Evolutionary conservation across 2,329 filamentous ascomycete genomes (phyloP).

Genomic region (Ambrosiella beaveri): DNA sequence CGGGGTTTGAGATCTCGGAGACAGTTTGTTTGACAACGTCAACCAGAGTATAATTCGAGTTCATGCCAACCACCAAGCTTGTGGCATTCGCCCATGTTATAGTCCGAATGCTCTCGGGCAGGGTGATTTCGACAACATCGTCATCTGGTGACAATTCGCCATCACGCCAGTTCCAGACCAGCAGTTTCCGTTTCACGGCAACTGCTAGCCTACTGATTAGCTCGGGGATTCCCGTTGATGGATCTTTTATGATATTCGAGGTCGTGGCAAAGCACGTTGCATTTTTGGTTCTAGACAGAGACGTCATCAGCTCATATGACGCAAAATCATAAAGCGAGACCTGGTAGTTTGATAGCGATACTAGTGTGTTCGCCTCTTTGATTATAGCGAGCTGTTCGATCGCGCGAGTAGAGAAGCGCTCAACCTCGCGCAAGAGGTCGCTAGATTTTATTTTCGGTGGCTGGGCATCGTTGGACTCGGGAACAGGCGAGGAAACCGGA

Average conservation of each 20-base stretch:
- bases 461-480: not conserved
- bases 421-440: constrained; percentile 76
- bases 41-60: constrained; percentile 76
- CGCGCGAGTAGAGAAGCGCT: constrained; percentile 79
- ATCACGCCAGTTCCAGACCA: constrained; percentile 93
- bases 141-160: constrained; percentile 60
- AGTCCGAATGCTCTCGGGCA: constrained; percentile 71
- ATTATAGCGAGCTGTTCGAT: constrained; percentile 91
- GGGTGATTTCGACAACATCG: constrained; percentile 50
- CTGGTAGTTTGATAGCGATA: constrained; percentile 79
- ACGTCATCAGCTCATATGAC: constrained; percentile 66
- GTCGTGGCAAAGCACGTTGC: constrained; percentile 83
- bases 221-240: constrained; percentile 70
- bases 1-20: constrained; percentile 63
- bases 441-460: constrained; percentile 35
- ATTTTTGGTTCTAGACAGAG: constrained; percentile 65
- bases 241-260: constrained; percentile 86
- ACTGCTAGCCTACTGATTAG: constrained; percentile 87
- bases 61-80: constrained; percentile 77
- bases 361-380: constrained; percentile 80
- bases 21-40: constrained; percentile 60
- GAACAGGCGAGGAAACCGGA: not conserved
- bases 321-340: constrained; percentile 82
- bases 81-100: constrained; percentile 83
- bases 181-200: constrained; percentile 73